Conservation (phyloP, 1,139 yeast species). For the Pichia sp. region DNA sequence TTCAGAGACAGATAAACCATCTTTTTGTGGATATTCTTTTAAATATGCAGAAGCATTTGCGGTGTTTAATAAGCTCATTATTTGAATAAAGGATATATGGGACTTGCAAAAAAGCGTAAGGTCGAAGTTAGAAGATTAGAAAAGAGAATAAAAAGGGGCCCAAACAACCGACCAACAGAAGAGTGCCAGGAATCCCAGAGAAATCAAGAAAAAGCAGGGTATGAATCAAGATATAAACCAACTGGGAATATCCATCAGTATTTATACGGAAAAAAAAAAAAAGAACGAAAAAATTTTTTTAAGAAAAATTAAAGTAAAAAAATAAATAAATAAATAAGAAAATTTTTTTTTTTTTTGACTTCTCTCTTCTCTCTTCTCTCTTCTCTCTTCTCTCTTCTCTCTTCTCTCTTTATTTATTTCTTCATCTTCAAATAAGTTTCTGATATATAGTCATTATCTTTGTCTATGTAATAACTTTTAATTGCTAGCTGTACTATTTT, state of each 20-base stretch:
- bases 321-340: not conserved
- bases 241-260: not conserved
- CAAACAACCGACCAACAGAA: slow-evolving; percentile 9
- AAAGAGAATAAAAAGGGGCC: too few relatives aligned
- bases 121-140: too few relatives aligned
- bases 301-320: too few relatives aligned
- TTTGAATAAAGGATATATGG: not conserved
- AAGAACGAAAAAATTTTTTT: too few relatives aligned
- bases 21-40: slow-evolving; percentile 59
- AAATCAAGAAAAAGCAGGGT: not conserved
- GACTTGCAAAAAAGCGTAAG: not conserved
- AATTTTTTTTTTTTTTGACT: not conserved
- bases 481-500: too few relatives aligned
- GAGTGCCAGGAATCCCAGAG: slow-evolving; percentile 19
- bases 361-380: not conserved
- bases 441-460: too few relatives aligned
- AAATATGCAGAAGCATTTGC: slow-evolving; percentile 65
- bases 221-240: not conserved
- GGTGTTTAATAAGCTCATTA: slow-evolving; percentile 36
- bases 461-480: too few relatives aligned
- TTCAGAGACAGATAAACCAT: slow-evolving; percentile 78
- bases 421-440: too few relatives aligned
- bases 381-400: not conserved
- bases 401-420: too few relatives aligned
- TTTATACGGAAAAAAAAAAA: not conserved